Base-by-base conservation (phyloP, 805 yeast species). In the Metschnikowia noctiluminum region DNA sequence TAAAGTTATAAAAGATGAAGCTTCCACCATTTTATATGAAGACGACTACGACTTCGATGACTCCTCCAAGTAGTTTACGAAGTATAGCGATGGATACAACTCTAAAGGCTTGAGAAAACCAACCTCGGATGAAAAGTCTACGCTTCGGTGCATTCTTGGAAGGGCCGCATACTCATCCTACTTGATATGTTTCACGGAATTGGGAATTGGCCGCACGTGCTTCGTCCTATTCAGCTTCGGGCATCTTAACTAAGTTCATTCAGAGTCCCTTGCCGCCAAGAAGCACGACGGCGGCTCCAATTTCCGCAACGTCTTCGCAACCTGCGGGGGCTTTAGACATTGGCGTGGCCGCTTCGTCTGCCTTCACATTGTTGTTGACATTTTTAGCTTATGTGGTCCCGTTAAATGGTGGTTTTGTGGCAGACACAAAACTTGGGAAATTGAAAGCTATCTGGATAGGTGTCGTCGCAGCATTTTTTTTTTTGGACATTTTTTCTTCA, bases 191-290 rank as follows among this genome's bases (percentile, higher is more conserved):
- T 42, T 51, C 28, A 43, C 46, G 6, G 83, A 79, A 56, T 74
- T 78, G 55, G 6, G 83, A 79, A 56, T 74, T 78, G 55, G 79
- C 81, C 15, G 82, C 78, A 62, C 70, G 82, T 65, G 82, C 79
- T 46, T 76, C 81, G 6, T 78, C 78, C 57, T 78, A 75, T 54
- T 79, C 81, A 26, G 69, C 70, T 9, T 57, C 66, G 36, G 75
- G 74, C 55, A 60, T 74, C 40, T 66, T 78, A 46, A 62, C 76
- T 30, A 78, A 78, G 58, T 78, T 78, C 54, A 70, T 78, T 48
- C 77, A 74, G 64, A 69, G 80, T 63, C 78, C 79, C n/a, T 62
- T 78, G 41, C 82, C 82, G 12, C 61, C 59, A 35, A 76, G 77
- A 40, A 74, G 78, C 14, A 72, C 73, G 27, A 76, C 79, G 40